Percentiles rank a stretch among this genome's conserved stretches.
Conservation (phyloP, 2,329 filamentous ascomycete species). For the Exophiala spinifera region DNA sequence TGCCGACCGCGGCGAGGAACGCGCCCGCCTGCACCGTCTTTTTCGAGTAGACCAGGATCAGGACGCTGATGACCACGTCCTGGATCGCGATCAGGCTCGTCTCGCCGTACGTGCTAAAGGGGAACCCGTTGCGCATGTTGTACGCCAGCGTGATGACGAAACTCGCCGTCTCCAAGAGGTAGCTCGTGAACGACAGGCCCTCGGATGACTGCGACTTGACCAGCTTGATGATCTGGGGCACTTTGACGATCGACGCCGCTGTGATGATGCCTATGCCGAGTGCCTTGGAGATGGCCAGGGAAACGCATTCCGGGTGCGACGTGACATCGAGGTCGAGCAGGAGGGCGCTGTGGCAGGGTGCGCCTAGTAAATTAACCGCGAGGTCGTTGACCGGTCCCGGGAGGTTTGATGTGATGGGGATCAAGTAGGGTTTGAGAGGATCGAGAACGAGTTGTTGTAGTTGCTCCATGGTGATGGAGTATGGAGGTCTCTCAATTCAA, state of each 20-base stretch:
- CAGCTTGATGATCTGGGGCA: conserved; percentile 94
- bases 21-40: conserved; percentile 65
- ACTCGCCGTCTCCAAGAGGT: conserved; percentile 83
- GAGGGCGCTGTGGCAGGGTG: conserved; percentile 78
- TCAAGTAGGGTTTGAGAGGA: conserved; percentile 50
- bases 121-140: conserved; percentile 85
- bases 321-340: conserved; percentile 77
- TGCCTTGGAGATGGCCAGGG: conserved; percentile 85
- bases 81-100: conserved; percentile 87
- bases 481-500: background rate
- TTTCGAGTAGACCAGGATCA: conserved; percentile 82
- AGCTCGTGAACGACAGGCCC: conserved; percentile 85
- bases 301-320: conserved; percentile 73
- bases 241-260: conserved; percentile 87
- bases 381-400: conserved; percentile 72
- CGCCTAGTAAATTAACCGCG: conserved; percentile 75
- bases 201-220: conserved; percentile 73
- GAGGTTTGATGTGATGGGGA: conserved; percentile 68
- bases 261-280: conserved; percentile 91
- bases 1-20: conserved; percentile 74
- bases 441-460: conserved; percentile 41
- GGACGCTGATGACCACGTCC: conserved; percentile 81
- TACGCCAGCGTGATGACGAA: conserved; percentile 91
- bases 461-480: conserved; percentile 37
- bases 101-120: conserved; percentile 96